Evolutionary conservation across 352 stramenopile genomes (phyloP).

Genomic region (Aphanomyces cochlioides): DNA sequence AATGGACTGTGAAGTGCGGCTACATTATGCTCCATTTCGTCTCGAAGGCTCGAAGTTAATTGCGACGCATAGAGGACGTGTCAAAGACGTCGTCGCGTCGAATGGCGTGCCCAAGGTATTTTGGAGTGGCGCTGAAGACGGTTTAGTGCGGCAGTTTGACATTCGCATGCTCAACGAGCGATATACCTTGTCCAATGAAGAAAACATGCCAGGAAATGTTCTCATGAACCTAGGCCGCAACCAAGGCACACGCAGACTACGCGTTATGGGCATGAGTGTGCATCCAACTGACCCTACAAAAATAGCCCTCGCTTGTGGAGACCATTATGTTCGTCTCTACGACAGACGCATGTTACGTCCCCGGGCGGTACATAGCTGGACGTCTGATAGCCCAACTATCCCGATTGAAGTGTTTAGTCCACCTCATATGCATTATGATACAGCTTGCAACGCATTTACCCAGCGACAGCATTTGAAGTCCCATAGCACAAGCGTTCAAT

Average conservation of each 20-base stretch:
- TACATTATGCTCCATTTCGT: slow-evolving; percentile 82
- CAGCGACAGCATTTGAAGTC: slow-evolving; percentile 49
- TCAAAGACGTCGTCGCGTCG: slow-evolving; percentile 77
- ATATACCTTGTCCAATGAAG: slow-evolving; percentile 24
- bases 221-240: slow-evolving; percentile 63
- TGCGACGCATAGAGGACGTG: slow-evolving; percentile 60
- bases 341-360: slow-evolving; percentile 73
- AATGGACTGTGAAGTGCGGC: slow-evolving; percentile 81
- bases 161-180: slow-evolving; percentile 49
- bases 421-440: slow-evolving; percentile 70
- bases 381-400: slow-evolving; percentile 40
- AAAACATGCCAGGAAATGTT: slow-evolving; percentile 42
- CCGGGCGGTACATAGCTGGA: slow-evolving; percentile 36
- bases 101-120: slow-evolving; percentile 69
- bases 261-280: slow-evolving; percentile 67
- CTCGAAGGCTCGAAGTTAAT: slow-evolving; percentile 59
- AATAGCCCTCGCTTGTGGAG: slow-evolving; percentile 63
- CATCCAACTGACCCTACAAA: slow-evolving; percentile 73
- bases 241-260: slow-evolving; percentile 42
- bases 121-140: slow-evolving; percentile 84
- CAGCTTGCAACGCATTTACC: slow-evolving; percentile 40
- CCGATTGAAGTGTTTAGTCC: slow-evolving; percentile 66
- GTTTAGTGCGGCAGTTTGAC: slow-evolving; percentile 80
- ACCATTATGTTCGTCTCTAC: slow-evolving; percentile 76
- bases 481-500: slow-evolving; percentile 79